A percentile compares a stretch with the other conserved stretches of the same genome.
phyloP scores from a whole-genome alignment of 2,329 filamentous ascomycete species.

The Exophiala xenobiotica region DNA sequence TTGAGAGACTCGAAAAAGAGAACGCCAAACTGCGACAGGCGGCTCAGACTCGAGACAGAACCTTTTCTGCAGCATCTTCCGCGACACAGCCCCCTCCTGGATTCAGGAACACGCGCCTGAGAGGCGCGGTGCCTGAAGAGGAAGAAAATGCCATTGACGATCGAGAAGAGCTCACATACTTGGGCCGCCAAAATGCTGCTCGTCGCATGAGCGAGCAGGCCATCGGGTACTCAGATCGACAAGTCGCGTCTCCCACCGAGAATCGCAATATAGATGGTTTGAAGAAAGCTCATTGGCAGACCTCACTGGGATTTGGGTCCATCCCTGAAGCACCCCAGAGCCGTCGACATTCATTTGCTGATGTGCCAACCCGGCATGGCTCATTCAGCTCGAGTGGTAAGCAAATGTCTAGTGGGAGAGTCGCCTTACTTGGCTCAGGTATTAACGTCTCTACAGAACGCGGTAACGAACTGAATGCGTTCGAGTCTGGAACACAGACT shows the following conservation, averaged over 20 bases:
- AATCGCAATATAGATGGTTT: constrained; percentile 47
- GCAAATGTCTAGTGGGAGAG: constrained; percentile 13
- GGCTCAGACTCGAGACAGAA: constrained; percentile 42
- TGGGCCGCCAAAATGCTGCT: constrained; percentile 40
- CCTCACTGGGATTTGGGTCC: constrained; percentile 49
- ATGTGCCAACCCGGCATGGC: constrained; percentile 48
- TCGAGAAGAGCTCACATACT: constrained; percentile 42
- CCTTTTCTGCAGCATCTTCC: constrained; percentile 42
- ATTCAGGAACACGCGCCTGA: constrained; percentile 41
- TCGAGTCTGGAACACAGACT: constrained; percentile 38
- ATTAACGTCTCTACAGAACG: constrained; percentile 31
- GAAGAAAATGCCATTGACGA: constrained; percentile 47
- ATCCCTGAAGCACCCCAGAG: constrained; percentile 49
- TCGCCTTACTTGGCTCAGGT: neutral
- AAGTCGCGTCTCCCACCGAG: constrained; percentile 39
- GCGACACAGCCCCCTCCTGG: constrained; percentile 34
- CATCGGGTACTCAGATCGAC: constrained; percentile 42
- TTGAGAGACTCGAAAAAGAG: constrained; percentile 48
- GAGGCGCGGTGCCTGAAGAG: constrained; percentile 44
- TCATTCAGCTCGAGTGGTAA: constrained; percentile 44
- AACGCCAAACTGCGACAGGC: constrained; percentile 49
- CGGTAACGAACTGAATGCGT: constrained; percentile 40
- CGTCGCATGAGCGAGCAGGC: constrained; percentile 47
- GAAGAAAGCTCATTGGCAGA: constrained; percentile 52
- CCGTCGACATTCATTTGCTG: constrained; percentile 52